Base-by-base conservation (phyloP, 306 rosid genomes). In the Begonia peltatifolia region DNA sequence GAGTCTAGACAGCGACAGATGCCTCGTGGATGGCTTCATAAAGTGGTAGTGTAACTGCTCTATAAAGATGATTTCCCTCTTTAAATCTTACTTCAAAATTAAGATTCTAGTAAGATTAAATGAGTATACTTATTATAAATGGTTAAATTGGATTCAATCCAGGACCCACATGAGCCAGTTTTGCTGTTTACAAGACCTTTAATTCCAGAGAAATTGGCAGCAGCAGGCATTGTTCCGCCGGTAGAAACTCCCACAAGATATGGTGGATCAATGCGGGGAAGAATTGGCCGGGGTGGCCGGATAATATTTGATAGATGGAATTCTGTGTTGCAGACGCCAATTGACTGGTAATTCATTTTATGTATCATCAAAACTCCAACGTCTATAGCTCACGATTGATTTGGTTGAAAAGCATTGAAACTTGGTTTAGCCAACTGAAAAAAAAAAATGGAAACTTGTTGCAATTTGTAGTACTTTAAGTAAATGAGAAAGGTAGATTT, bases 131-230 rank as follows among this genome's bases (percentile, higher is more conserved):
- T 3, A 2, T 20, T 20, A 20, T 61, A 48, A 70, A 62, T 52
- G 43, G 35, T 68, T 56, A 20, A 53, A 50, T 61, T 20, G 65
- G 59, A 57, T n/a, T 55, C 67, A 10, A 63, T 84, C 79, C 82
- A 89, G 97, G 99, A 90, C 75, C 95, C 95, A 35, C 84, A 63
- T 46, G 99, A 86, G 59, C 99, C 99, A 44, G 87, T 90, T 61
- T 60, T 90, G 70, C 56, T 90, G 72, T 90, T 90, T 72, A 76
- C 94, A 13, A 83, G 73, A 62, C 99, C 95, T 60, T 53, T 90
- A 53, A 68, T 90, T 69, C 84, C 99, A 61, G 95, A 83, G n/a
- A 90, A 90, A 79, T 65, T 90, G 70, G 88, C 82, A 25, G 79
- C 86, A 66, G 87, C 95, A 11, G 88, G 82, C 55, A 86, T 90